These are phyloP conservation scores for Xylaria arbuscula DNA, from an alignment of 2,329 filamentous ascomycete species.

Conservation along the genomic window DNA sequence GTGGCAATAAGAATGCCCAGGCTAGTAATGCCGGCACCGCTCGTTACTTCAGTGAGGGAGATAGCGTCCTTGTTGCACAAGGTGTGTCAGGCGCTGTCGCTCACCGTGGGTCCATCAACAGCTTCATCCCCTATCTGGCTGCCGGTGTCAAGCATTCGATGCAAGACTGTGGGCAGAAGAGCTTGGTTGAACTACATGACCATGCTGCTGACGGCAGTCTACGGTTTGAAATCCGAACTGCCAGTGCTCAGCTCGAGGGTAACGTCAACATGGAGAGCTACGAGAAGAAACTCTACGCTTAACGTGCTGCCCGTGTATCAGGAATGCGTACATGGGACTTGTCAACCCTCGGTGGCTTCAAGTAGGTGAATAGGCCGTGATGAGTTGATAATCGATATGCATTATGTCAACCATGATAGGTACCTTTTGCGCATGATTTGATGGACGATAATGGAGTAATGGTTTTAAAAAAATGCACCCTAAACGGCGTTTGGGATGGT, in stretches of 20 bases:
- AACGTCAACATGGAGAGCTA: conserved; percentile 99
- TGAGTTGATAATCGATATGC: not conserved
- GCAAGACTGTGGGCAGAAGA: conserved; percentile 92
- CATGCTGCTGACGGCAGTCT: conserved; percentile 79
- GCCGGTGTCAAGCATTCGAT: conserved; percentile 97
- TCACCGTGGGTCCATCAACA: conserved; percentile 85
- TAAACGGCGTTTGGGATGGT: conserved; percentile 32
- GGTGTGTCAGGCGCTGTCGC: conserved; percentile 90
- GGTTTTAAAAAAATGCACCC: conserved; percentile 16
- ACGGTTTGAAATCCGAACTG: conserved; percentile 93
- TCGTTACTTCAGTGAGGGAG: conserved; percentile 97
- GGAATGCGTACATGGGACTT: conserved; percentile 19
- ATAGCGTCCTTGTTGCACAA: conserved; percentile 93
- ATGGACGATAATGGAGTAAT: conserved; percentile 27
- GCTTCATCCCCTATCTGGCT: conserved; percentile 95
- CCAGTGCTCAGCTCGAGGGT: conserved; percentile 94
- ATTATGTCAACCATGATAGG: conserved; percentile 14
- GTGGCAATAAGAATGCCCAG: conserved; percentile 76
- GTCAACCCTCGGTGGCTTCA: not conserved
- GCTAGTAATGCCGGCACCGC: conserved; percentile 94
- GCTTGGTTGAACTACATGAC: conserved; percentile 79
- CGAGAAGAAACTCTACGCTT: conserved; percentile 99
- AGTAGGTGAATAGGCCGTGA: conserved; percentile 8
- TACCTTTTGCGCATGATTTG: conserved; percentile 32
- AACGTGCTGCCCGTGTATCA: conserved; percentile 15